These are phyloP conservation scores for Debaryomyces prosopidis DNA, from an alignment of 805 yeast species.

Conservation along the genomic window DNA sequence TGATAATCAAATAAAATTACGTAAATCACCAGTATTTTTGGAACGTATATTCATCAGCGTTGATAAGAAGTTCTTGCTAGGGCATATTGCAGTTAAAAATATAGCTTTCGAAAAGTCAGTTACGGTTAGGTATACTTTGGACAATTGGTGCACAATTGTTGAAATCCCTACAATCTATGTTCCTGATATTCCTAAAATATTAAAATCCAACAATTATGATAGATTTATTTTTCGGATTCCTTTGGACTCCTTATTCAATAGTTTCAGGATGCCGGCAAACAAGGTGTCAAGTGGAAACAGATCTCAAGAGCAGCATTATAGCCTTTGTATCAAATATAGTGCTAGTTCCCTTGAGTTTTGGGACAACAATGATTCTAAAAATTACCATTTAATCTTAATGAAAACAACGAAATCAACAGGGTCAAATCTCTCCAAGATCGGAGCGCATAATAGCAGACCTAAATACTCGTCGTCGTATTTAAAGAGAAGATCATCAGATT, in stretches of 20 bases:
- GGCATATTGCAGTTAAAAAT: conserved; percentile 79
- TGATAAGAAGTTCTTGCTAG: conserved; percentile 60
- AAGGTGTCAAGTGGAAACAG: conserved; percentile 1
- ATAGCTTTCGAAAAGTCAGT: conserved; percentile 67
- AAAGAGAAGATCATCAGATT: conserved; percentile 32
- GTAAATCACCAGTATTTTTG: conserved; percentile 51
- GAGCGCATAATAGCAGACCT: conserved; percentile 27
- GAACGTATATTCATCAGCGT: conserved; percentile 62
- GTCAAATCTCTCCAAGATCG: conserved; percentile 9
- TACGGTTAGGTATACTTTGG: conserved; percentile 70
- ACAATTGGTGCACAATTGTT: conserved; percentile 74
- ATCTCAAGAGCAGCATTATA: conserved; percentile 22
- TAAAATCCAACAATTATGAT: conserved; percentile 58
- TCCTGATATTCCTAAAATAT: conserved; percentile 52
- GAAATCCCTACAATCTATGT: conserved; percentile 66
- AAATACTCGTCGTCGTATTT: conserved; percentile 40
- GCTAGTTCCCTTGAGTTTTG: conserved; percentile 57
- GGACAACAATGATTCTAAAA: conserved; percentile 70
- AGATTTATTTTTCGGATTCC: conserved; percentile 68
- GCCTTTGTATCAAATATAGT: conserved; percentile 59
- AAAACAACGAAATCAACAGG: conserved; percentile 14
- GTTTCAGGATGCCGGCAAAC: conserved; percentile 15
- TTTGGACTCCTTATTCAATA: conserved; percentile 41
- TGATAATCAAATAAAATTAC: conserved; percentile 41
- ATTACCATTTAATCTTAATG: conserved; percentile 55